Percentiles rank a stretch among this genome's conserved stretches.
These are phyloP conservation scores for Trichoderma breve DNA, from an alignment of 2,329 filamentous ascomycete genomes.

Conservation along the genomic window DNA sequence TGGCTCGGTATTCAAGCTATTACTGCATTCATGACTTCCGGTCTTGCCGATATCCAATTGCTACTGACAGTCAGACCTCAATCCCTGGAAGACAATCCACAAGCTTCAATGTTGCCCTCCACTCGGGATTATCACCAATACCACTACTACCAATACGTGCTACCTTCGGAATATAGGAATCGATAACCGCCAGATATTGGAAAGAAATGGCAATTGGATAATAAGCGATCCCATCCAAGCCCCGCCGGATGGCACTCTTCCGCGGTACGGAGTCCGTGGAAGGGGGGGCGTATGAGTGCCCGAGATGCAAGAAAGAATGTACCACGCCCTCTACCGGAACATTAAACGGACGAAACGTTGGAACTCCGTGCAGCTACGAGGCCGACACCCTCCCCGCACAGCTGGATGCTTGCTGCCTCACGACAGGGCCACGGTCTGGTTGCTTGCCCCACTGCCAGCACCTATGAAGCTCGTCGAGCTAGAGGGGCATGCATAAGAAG, in stretches of 20 bases:
- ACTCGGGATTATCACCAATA: background rate
- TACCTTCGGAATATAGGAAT: background rate
- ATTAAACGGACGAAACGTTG: background rate
- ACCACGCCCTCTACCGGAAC: slow-evolving; percentile 6
- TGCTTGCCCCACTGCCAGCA: background rate
- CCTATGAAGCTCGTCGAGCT: background rate
- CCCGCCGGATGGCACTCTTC: slow-evolving; percentile 5
- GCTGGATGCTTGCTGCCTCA: slow-evolving; percentile 2
- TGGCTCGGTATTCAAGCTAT: background rate
- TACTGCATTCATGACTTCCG: background rate
- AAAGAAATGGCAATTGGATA: slow-evolving; percentile 10
- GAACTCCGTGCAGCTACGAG: slow-evolving; percentile 1
- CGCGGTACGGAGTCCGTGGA: background rate
- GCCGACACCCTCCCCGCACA: slow-evolving; percentile 9
- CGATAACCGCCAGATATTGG: background rate
- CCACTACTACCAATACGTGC: background rate
- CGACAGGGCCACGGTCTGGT: background rate
- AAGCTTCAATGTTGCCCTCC: background rate
- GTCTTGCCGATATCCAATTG: background rate
- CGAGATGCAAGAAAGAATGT: background rate
- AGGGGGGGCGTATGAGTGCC: slow-evolving; percentile 1
- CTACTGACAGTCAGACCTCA: background rate
- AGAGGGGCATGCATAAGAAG: slow-evolving; percentile 13
- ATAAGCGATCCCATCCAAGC: background rate
- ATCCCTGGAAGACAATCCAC: background rate